Evolutionary conservation across 1,139 yeast genomes (phyloP).

Genomic region (Suhomyces bokatorum): DNA sequence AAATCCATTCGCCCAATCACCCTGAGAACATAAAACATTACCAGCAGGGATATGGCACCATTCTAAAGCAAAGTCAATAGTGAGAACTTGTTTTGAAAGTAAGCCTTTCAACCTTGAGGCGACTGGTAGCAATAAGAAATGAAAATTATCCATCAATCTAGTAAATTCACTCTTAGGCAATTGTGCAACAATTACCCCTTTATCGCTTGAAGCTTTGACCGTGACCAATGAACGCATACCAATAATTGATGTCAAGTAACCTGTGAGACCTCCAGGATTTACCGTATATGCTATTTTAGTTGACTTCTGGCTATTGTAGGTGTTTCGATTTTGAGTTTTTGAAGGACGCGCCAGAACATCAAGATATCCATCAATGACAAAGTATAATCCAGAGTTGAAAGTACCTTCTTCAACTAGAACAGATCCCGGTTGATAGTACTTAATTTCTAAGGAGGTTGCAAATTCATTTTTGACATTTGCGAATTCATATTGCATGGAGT

Average conservation of each 20-base stretch:
- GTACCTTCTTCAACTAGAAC: constrained; percentile 64
- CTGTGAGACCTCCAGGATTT: constrained; percentile 80
- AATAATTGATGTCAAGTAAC: constrained; percentile 77
- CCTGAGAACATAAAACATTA: constrained; percentile 73
- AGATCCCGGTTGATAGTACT: constrained; percentile 54
- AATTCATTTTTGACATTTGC: constrained; percentile 63
- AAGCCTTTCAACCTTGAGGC: constrained; percentile 71
- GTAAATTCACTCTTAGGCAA: constrained; percentile 65
- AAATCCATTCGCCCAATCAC: constrained; percentile 88
- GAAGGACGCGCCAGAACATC: constrained; percentile 50
- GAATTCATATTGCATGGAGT: constrained; percentile 15
- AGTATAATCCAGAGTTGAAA: constrained; percentile 71
- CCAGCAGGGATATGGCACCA: constrained; percentile 94
- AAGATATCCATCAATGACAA: constrained; percentile 73
- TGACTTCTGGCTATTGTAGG: constrained; percentile 24
- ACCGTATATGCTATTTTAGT: constrained; percentile 56
- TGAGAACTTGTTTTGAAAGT: constrained; percentile 64
- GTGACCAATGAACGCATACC: constrained; percentile 80
- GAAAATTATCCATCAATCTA: constrained; percentile 69
- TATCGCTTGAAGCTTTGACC: constrained; percentile 56
- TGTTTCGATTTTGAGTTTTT: constrained; percentile 15
- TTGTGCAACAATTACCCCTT: constrained; percentile 65
- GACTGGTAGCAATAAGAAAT: constrained; percentile 71
- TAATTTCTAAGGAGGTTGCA: constrained; percentile 60
- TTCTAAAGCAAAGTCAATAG: constrained; percentile 88